Conservation (phyloP, 2,329 filamentous ascomycete genomes). For the Arthrobotrys conoides region DNA sequence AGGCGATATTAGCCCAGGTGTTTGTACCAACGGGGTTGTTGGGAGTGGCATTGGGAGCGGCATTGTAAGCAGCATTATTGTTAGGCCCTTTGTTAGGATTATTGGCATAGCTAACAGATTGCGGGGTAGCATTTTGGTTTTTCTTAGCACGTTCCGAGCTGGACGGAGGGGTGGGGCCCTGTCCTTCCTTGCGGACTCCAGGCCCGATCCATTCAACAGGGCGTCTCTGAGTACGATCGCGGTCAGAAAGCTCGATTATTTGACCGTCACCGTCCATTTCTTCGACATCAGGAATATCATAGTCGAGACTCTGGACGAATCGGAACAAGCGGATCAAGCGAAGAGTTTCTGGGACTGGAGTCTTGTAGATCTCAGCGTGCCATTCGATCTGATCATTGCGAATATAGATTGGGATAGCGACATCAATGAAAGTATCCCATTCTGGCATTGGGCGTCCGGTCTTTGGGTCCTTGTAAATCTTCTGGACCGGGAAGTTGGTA, state of each 20-base stretch:
- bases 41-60: background rate
- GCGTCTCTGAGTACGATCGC: constrained; percentile 46
- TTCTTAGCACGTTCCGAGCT: constrained; percentile 4
- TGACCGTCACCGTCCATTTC: constrained; percentile 46
- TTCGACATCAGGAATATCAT: constrained; percentile 44
- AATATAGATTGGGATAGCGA: constrained; percentile 35
- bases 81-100: background rate
- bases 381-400: constrained; percentile 39
- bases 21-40: background rate
- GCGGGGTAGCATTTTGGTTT: background rate
- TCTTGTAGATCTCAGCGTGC: constrained; percentile 49
- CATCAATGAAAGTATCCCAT: constrained; percentile 56
- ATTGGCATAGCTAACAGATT: background rate
- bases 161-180: constrained; percentile 22
- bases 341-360: constrained; percentile 42
- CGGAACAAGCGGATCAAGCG: constrained; percentile 49
- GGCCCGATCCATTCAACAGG: constrained; percentile 48
- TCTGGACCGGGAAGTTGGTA: constrained; percentile 41
- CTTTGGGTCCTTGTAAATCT: constrained; percentile 55
- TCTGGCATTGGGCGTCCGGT: constrained; percentile 53
- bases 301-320: constrained; percentile 50
- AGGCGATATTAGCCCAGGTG: constrained; percentile 41
- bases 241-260: constrained; percentile 34
- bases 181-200: constrained; percentile 27
- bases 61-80: no score